Base-by-base conservation (phyloP, 2,329 filamentous ascomycete genomes). In the Colletotrichum siamense region DNA sequence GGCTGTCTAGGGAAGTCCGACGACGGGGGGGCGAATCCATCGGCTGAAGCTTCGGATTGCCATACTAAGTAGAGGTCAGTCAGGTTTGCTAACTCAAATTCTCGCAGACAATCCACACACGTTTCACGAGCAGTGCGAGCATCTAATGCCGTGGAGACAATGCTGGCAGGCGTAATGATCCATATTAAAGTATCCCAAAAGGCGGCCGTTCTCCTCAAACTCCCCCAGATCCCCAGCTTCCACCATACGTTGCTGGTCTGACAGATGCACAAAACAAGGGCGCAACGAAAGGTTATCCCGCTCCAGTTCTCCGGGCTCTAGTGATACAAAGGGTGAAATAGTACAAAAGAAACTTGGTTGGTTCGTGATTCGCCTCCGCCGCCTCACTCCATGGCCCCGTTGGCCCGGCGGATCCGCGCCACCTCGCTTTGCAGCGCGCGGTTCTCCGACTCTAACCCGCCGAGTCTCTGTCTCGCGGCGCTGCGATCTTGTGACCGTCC, bases 401-500 rank as follows among this genome's bases (percentile, higher is more conserved):
- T 68, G 18, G 75, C 72, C 39, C 77, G 36, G 18, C 76, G 71
- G 69, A 78, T 80, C 76, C 86, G 81, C 79, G 84, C 93, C 73
- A 96, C 85, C 84, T 93, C 90, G 18, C 90, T 89, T 73, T 91
- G 88, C 76, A 97, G 85, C 79, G 94, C 92, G 79, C 93, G 91
- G 81, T 95, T 95, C 86, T 96, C 94, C 70, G 90, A 87, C 82
- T 93, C 91, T n/a, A 94, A 90, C 77, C 96, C 94, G 75, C 95
- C 93, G 1, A 98, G 86, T 69, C 96, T 89, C 86, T 96, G 94
- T 71, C 95, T 88, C 32, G 96, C 96, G 28, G 95, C 96, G 64
- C 91, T 94, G 5, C 97, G 92, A 85, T 99, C 97, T 74, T 98
- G 88, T 69, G 98, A 88, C 61, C 97, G 88, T 2, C 93, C 96